Base-by-base conservation (phyloP, 2,329 filamentous ascomycete species). In the Fusarium avenaceum region DNA sequence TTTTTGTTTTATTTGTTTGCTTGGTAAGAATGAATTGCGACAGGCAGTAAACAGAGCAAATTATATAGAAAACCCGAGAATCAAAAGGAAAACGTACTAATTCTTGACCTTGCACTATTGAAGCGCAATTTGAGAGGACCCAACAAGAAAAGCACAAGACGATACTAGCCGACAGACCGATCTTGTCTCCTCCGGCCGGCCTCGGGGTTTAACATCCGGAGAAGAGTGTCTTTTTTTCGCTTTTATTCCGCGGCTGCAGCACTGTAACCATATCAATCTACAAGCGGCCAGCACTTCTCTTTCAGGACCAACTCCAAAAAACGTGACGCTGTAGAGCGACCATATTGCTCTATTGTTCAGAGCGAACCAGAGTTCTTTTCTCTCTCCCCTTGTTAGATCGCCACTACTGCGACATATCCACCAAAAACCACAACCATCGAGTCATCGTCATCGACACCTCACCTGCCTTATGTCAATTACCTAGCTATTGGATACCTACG, bases 401-500 rank as follows among this genome's bases (percentile, higher is more conserved):
- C 65, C 65, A 57, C 65, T 63, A 48, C 56, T 50, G 46, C 42
- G 8, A 42, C 50, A 65, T 68, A 66, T 68, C 65, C 61, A 69
- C 62, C 65, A 66, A 45, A 57, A 52, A 57, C 22, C 43, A 39
- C 52, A 48, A 40, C 45, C 30, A 35, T 47, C 54, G 69, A 73
- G 68, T 72, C 70, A 73, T 72, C 70, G 70, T 73, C 70, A 72
- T 72, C 54, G 70, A 72, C 70, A 45, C 61, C 56, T 48, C 42
- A 55, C 26, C 51, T 33, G 24, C 52, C 49, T 66, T 33, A 13
- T 30, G 38, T 22, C 46, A 46, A 24, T 35, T 14, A 39, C 40
- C 45, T 58, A 49, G 14, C 14, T 20, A 26, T 15, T 15, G 14
- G 6, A 33, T 24, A 38, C 17, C 9, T 46, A 52, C 22, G 22